Evolutionary conservation across 2,329 filamentous ascomycete species (phyloP), one percentile per base, ranked within the genome.

Genomic region (Diplodia scrobiculata): DNA sequence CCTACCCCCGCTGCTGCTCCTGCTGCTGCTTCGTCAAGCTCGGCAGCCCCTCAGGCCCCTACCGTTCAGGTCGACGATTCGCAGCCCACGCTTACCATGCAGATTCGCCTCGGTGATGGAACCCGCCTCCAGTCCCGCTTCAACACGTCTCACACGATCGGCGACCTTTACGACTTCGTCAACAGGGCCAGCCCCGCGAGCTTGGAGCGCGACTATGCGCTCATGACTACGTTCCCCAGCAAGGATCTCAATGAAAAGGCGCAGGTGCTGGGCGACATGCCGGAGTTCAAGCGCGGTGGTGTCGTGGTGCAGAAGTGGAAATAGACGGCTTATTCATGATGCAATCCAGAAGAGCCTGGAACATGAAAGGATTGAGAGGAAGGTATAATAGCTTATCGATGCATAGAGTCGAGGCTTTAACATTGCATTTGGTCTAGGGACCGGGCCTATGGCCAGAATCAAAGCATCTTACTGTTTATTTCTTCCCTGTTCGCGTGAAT

Each of bases 201-300:
- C 59, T 79, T 80, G 34, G 74, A 78, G 47, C 84, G 91, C n/a
- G 72, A 83, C 3, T 95, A 89, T 83, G 89, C 91, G 2, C 80
- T 96, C 51, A 90, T 89, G 69, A 95, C 91, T 0, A 94, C 91
- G 0, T 95, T 95, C 77, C 91, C 91, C 4, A 91, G 87, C 73
- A 92, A 91, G 79, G 89, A 94, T 64, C 85, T 94, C 69, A 87
- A 84, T 1, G 90, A 95, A 72, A 88, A 88, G 76, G 72, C 74
- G 54, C 76, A 74, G 69, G 79, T 74, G 65, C 71, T 81, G 68
- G 82, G 79, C 50, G 83, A 83, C 62, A 76, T 83, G 73, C 68
- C 74, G 2, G 81, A 83, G 67, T 81, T 83, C 71, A 82, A 82
- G 77, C 76, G 82, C 14, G 83, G 83, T 27, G 83, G 82, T 1